These are phyloP conservation scores for Fusarium oxysporum DNA, from an alignment of 2,329 filamentous ascomycete genomes.

Conservation along the genomic window DNA sequence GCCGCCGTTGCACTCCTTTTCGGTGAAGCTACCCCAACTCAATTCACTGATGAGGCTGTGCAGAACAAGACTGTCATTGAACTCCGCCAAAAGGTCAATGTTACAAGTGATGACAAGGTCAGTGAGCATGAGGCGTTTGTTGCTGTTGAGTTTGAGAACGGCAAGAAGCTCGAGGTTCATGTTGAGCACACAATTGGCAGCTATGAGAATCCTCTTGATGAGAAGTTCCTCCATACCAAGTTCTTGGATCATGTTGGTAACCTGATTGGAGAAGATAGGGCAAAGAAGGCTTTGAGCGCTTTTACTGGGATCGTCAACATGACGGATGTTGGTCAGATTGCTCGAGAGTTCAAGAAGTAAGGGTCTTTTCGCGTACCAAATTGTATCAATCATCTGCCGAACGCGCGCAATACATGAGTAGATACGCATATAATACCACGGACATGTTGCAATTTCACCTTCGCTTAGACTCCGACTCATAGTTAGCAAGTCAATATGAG, in stretches of 20 bases:
- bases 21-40: not conserved
- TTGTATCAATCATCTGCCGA: not conserved
- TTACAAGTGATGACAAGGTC: not conserved
- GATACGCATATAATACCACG: not conserved
- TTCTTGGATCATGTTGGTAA: conserved; percentile 2
- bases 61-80: not conserved
- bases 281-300: not conserved
- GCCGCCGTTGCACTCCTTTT: not conserved
- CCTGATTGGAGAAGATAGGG: not conserved
- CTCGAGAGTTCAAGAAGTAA: not conserved
- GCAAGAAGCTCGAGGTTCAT: not conserved
- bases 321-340: not conserved
- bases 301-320: not conserved
- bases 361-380: too few relatives aligned
- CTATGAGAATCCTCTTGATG: not conserved
- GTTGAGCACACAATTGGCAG: not conserved
- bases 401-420: not conserved
- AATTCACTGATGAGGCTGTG: not conserved
- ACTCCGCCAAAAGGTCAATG: not conserved
- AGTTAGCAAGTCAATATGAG: not conserved
- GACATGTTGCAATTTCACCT: not conserved
- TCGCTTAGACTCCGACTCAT: not conserved
- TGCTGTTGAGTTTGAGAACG: not conserved
- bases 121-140: not conserved
- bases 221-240: not conserved